Base-by-base conservation (phyloP, 2,329 filamentous ascomycete species). In the Bisporella sp. region DNA sequence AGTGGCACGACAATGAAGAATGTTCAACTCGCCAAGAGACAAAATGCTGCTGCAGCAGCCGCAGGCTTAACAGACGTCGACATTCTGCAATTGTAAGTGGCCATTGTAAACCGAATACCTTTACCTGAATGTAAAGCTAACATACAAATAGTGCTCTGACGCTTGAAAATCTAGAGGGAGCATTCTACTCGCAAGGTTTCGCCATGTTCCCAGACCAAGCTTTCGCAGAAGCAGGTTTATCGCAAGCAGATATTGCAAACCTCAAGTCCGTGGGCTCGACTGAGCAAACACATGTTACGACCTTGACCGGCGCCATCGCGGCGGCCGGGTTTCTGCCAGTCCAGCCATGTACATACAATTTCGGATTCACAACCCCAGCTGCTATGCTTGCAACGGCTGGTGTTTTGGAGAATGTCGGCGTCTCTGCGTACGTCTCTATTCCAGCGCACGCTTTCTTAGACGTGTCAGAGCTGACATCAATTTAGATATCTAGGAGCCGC, bases 131-230 rank as follows among this genome's bases (percentile, higher is more conserved):
- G 21, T 21, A 21, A 21, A 21, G 21, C 3, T 21, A 21, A 21
- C 21, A 21, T 21, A 30, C 6, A 35, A 48, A n/a, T 55, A 85
- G 81, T 63, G 85, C 85, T 55, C 72, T 88, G 50, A 88, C 85
- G 5, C 74, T 88, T 44, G 86, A 90, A 69, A 82, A 85, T 69
- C 82, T 89, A 61, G 86, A 89, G 70, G 75, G 81, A 29, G 73
- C 76, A 49, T 89, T 88, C 69, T 89, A 90, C 74, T 74, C 78
- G 59, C 75, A 85, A 63, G 85, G 84, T 37, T 86, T 89, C 64
- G 73, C 74, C 55, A 76, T 80, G 66, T 87, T 89, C 69, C 73
- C 79, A 30, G 74, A 78, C 41, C 66, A 74, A 31, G 79, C 87
- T 62, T 89, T 90, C 68, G 64, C 70, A 30, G 79, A 79, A 39